Conservation (phyloP, 306 rosid species). For the Fagus sylvatica region DNA sequence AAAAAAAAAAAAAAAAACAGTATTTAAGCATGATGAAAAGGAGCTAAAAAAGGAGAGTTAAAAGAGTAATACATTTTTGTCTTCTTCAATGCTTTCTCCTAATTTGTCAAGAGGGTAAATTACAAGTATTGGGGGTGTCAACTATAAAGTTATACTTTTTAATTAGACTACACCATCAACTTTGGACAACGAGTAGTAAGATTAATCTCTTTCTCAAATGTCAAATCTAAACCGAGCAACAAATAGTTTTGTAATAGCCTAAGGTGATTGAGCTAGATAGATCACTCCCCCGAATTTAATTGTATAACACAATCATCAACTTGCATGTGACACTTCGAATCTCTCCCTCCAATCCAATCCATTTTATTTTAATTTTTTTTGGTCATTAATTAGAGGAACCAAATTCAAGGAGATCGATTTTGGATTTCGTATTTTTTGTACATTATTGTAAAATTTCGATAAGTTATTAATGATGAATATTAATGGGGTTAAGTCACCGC, state of each 20-base stretch:
- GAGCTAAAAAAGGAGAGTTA: neutral
- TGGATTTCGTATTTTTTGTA: neutral
- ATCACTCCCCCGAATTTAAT: too few species aligned
- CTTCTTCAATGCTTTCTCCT: neutral
- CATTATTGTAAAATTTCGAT: neutral
- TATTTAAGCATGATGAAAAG: neutral
- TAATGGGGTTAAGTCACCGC: constrained; percentile 41
- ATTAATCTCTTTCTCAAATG: neutral
- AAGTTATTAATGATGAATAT: constrained; percentile 1
- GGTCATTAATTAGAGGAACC: constrained; percentile 7
- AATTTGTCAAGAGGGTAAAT: neutral
- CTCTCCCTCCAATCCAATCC: neutral
- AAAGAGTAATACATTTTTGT: neutral
- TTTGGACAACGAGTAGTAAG: neutral
- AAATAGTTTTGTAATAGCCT: too few species aligned
- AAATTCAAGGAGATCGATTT: constrained; percentile 13
- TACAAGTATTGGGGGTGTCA: neutral
- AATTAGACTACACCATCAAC: too few species aligned
- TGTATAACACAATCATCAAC: constrained; percentile 2
- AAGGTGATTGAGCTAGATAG: too few species aligned
- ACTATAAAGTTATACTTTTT: too few species aligned
- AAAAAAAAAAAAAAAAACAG: neutral
- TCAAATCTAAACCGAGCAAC: too few species aligned
- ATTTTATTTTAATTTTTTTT: neutral
- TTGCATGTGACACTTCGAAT: neutral